Base-by-base conservation (phyloP, 768 basidiomycete genomes). In the Termitomyces sp. region DNA sequence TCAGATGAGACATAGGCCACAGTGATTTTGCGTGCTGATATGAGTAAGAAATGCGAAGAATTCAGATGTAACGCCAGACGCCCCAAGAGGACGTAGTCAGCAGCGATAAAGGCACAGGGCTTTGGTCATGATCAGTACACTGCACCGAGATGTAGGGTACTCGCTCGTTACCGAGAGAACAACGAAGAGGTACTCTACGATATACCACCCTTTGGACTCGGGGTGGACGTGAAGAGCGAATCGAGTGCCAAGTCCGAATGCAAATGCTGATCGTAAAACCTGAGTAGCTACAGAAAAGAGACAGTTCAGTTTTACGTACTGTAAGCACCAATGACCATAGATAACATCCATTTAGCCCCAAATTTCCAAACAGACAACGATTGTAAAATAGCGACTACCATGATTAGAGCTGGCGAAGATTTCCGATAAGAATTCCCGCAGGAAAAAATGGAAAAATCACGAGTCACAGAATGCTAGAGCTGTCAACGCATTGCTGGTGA, bases 61-160 rank as follows among this genome's bases (percentile, higher is more conserved):
- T 71, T 61, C 6, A 88, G 67, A 58, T 78, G 72, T 22, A 66
- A 71, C 5, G 84, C 81, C 3, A 90, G 66, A 12, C 78, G 79
- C 10, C 85, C 84, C 1, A 89, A 76, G 19, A 88, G 74, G 53
- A 87, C 70, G 61, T 90, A 89, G 62, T 84, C 77, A 14, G 82
- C 77, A 5, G 84, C 84, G 58, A 87, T 84, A 69, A 89, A 89
- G 26, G 84, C 87, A 64, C 88, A 90, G 5, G 87, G 87, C 82
- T 84, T 49, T 45, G 51, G 22, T 17, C 30, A 45, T 26, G 12
- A 38, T 47, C 28, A 34, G 14, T 21, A 9, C 32, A 45, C 26
- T 46, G 10, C n/a, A 21, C 5, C 8, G 5, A 19, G 5, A n/a
- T 6, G 26, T 5, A 34, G 17, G 58, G 26, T n/a, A 37, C 30